phyloP scores from a whole-genome alignment of 2,329 filamentous ascomycete genomes.

The Didymosphaeria variabile region DNA sequence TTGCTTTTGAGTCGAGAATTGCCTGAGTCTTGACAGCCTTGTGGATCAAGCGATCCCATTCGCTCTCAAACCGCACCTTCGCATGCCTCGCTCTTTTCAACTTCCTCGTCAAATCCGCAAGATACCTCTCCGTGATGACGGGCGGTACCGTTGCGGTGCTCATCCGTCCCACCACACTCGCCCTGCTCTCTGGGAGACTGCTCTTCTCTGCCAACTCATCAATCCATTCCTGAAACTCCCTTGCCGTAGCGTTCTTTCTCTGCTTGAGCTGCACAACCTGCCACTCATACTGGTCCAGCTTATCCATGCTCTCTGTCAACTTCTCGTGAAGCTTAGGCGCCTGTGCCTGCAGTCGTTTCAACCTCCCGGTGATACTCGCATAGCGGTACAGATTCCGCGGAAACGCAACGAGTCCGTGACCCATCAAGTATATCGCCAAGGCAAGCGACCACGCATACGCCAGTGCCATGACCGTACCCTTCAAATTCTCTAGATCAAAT shows the following conservation, averaged over 20 bases:
- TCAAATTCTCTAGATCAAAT: slow-evolving; percentile 75
- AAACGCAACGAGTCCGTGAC: slow-evolving; percentile 91
- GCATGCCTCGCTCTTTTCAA: slow-evolving; percentile 84
- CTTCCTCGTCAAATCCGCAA: slow-evolving; percentile 87
- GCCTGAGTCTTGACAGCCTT: slow-evolving; percentile 79
- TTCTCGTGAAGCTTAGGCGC: slow-evolving; percentile 87
- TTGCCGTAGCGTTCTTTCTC: slow-evolving; percentile 80
- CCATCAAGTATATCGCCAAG: slow-evolving; percentile 96
- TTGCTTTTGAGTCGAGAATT: slow-evolving; percentile 83
- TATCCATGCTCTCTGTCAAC: slow-evolving; percentile 82
- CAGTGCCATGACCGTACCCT: slow-evolving; percentile 88
- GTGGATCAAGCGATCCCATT: slow-evolving; percentile 83
- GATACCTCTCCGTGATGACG: slow-evolving; percentile 90
- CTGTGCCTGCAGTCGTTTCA: slow-evolving; percentile 78
- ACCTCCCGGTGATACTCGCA: slow-evolving; percentile 76
- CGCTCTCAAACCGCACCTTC: slow-evolving; percentile 80
- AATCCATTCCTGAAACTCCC: slow-evolving; percentile 89
- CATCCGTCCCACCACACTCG: slow-evolving; percentile 33
- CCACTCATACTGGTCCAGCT: slow-evolving; percentile 80
- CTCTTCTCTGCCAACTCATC: slow-evolving; percentile 87
- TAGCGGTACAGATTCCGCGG: slow-evolving; percentile 82
- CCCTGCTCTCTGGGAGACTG: slow-evolving; percentile 69
- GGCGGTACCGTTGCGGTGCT: slow-evolving; percentile 68
- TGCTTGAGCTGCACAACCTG: slow-evolving; percentile 82
- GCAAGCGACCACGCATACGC: slow-evolving; percentile 94